phyloP scores from a whole-genome alignment of 768 basidiomycete species.

The Psilocybe tampanensis region DNA sequence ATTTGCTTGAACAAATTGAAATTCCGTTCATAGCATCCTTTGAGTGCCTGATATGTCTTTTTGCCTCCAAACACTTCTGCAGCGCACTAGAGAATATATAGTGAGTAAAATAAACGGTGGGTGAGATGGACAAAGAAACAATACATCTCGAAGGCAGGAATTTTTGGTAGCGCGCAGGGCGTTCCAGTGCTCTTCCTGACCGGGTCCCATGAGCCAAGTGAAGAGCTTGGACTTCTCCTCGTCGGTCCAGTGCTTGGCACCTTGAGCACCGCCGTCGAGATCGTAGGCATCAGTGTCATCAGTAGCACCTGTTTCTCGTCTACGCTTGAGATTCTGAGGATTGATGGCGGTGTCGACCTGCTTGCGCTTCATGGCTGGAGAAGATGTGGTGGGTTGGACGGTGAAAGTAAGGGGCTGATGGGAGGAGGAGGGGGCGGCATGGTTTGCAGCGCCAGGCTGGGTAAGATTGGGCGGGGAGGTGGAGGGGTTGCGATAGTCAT shows the following conservation, averaged over 20 bases:
- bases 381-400: conserved; percentile 30
- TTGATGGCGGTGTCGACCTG: conserved; percentile 40
- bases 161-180: conserved; percentile 79
- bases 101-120: conserved; percentile 5
- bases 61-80: conserved; percentile 70
- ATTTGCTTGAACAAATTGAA: conserved; percentile 87
- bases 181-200: conserved; percentile 79
- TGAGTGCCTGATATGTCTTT: conserved; percentile 83
- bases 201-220: conserved; percentile 73
- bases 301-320: conserved; percentile 40
- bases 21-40: conserved; percentile 85
- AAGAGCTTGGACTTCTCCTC: conserved; percentile 81
- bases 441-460: conserved; percentile 29
- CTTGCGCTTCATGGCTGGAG: conserved; percentile 54
- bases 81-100: conserved; percentile 54
- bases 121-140: conserved; percentile 15
- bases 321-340: conserved; percentile 45
- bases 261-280: conserved; percentile 51
- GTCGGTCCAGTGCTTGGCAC: conserved; percentile 85
- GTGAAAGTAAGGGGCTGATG: conserved; percentile 43
- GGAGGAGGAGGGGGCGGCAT: conserved; percentile 34
- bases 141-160: conserved; percentile 77
- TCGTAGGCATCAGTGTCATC: conserved; percentile 44
- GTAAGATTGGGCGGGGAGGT: conserved; percentile 39
- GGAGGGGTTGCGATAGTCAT: conserved; percentile 41